Evolutionary conservation across 352 stramenopile genomes (phyloP).

Genomic region (Pythium inflatum): DNA sequence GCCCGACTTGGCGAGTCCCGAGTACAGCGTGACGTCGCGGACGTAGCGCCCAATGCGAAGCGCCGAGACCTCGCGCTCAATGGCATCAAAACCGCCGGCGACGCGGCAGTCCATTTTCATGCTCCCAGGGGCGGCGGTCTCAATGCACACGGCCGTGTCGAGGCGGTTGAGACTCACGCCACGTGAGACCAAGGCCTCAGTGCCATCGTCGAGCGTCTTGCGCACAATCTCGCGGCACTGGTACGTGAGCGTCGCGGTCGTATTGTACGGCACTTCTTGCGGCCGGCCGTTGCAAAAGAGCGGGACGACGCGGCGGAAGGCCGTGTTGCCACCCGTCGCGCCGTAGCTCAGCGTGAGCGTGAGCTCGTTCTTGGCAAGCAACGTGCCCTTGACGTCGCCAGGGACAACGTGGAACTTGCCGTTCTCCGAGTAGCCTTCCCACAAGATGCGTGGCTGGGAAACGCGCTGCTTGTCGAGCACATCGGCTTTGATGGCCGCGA

Average conservation of each 20-base stretch:
- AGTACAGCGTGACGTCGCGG: slow-evolving; percentile 14
- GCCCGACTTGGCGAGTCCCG: background rate
- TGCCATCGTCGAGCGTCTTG: slow-evolving; percentile 9
- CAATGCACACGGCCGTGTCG: slow-evolving; percentile 8
- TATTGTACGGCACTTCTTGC: slow-evolving; percentile 8
- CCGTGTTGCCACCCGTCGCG: background rate
- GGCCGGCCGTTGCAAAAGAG: slow-evolving; percentile 11
- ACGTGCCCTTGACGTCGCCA: slow-evolving; percentile 22
- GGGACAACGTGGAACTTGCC: slow-evolving; percentile 23
- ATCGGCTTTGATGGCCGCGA: slow-evolving; percentile 10
- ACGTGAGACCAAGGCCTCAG: slow-evolving; percentile 1
- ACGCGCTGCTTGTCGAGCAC: background rate
- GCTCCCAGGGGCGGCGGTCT: background rate
- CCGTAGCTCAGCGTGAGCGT: slow-evolving; percentile 17
- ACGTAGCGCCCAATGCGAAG: slow-evolving; percentile 18
- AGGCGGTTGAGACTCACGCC: background rate
- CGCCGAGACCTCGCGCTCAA: background rate
- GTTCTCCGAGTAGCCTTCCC: slow-evolving; percentile 22
- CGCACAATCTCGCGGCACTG: slow-evolving; percentile 7
- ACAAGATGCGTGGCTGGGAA: background rate
- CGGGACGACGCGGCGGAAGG: slow-evolving; percentile 8
- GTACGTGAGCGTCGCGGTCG: slow-evolving; percentile 10
- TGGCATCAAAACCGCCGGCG: slow-evolving; percentile 10
- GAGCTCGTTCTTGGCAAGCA: slow-evolving; percentile 19
- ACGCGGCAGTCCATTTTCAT: slow-evolving; percentile 15